These are phyloP conservation scores for Crassisporium funariophilum DNA, from an alignment of 768 basidiomycete genomes.

Conservation along the genomic window DNA sequence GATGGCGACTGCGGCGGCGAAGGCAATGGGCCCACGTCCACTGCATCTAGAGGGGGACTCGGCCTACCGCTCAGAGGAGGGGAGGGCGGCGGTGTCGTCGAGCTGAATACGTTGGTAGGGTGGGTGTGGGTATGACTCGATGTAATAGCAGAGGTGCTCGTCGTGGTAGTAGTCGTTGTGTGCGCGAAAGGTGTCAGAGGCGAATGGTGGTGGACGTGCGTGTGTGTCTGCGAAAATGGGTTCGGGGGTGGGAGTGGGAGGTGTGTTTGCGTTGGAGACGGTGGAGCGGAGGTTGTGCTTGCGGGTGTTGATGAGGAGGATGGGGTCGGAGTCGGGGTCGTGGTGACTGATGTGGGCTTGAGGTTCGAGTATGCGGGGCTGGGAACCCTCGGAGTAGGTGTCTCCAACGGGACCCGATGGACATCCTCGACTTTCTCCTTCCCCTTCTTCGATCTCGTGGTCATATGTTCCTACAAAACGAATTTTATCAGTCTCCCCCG, in stretches of 20 bases:
- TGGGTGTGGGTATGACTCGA: too few relatives aligned
- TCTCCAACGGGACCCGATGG: too few relatives aligned
- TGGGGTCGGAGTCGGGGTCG: not conserved
- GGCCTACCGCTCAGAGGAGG: not conserved
- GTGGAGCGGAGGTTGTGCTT: not conserved
- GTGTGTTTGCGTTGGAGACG: not conserved
- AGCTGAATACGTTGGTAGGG: too few relatives aligned
- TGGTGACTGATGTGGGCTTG: too few relatives aligned
- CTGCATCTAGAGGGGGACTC: constrained; percentile 20
- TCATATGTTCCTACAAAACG: too few relatives aligned
- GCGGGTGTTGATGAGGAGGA: not conserved
- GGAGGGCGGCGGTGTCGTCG: not conserved
- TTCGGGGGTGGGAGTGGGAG: not conserved
- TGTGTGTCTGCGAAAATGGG: not conserved
- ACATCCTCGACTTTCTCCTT: too few relatives aligned
- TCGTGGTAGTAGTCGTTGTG: too few relatives aligned
- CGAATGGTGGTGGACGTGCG: not conserved
- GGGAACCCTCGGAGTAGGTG: too few relatives aligned
- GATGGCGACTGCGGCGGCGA: not conserved
- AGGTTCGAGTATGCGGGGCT: too few relatives aligned
- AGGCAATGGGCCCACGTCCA: constrained; percentile 19
- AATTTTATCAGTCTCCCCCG: too few relatives aligned
- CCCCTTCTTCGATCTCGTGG: too few relatives aligned
- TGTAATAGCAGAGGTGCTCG: too few relatives aligned
- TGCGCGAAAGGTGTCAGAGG: not conserved